phyloP scores from a whole-genome alignment of 176 grass and related monocot species.

The Triticum dicoccoides region DNA sequence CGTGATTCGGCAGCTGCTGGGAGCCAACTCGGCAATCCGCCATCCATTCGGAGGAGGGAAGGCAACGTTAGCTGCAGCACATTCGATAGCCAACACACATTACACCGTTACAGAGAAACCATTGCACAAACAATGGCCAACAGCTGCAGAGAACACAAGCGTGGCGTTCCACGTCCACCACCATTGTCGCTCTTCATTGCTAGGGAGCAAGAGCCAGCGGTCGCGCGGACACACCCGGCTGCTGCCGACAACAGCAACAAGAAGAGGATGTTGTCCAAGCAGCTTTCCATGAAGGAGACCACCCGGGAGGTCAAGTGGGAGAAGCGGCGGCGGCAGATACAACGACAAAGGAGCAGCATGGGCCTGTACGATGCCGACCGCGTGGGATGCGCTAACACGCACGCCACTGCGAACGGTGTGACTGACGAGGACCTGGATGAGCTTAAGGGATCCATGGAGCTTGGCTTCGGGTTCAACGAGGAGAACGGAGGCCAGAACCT shows the following conservation, averaged over 20 bases:
- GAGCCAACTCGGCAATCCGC: background rate
- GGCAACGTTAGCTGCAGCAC: background rate
- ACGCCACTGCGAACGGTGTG: background rate
- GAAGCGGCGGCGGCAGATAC: constrained; percentile 44
- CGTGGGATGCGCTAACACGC: background rate
- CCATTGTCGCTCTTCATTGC: constrained; percentile 33
- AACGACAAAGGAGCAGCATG: constrained; percentile 22
- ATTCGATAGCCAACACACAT: constrained; percentile 25
- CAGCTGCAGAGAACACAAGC: constrained; percentile 14
- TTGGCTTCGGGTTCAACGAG: constrained; percentile 53
- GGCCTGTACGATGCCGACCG: background rate
- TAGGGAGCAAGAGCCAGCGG: constrained; percentile 11
- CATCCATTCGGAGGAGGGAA: constrained; percentile 19
- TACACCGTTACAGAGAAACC: constrained; percentile 1
- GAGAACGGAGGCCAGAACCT: constrained; percentile 46
- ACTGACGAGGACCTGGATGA: constrained; percentile 59
- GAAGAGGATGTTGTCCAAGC: constrained; percentile 47
- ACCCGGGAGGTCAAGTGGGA: constrained; percentile 61
- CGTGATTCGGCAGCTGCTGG: constrained; percentile 31
- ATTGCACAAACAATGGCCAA: constrained; percentile 22
- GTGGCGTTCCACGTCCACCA: constrained; percentile 31
- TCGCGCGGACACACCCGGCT: too few relatives aligned
- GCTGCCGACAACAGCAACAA: background rate
- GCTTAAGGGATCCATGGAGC: constrained; percentile 55
- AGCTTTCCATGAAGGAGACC: constrained; percentile 55